phyloP scores from a whole-genome alignment of 179 eudicot species.

The Spinacia oleracea region DNA sequence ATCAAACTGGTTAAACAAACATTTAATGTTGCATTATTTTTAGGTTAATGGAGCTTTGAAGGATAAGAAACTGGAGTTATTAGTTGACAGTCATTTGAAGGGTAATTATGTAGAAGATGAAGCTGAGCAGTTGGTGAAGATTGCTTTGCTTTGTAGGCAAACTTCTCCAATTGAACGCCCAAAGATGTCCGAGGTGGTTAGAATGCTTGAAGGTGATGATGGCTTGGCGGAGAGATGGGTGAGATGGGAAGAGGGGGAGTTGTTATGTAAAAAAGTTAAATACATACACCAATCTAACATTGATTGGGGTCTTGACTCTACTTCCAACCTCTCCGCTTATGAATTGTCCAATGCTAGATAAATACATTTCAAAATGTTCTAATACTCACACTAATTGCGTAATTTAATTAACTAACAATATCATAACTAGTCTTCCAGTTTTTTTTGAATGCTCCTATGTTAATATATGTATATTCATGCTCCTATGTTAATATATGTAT shows the following conservation, averaged over 20 bases:
- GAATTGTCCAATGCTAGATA: conserved; percentile 43
- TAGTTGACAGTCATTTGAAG: conserved; percentile 35
- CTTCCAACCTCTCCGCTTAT: conserved; percentile 33
- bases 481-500: too few species aligned
- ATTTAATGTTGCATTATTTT: conserved; percentile 2
- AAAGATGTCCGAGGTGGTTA: conserved; percentile 50
- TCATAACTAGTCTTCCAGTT: too few species aligned
- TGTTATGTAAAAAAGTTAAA: conserved; percentile 31
- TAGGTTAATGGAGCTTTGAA: conserved; percentile 43
- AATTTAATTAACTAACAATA: too few species aligned
- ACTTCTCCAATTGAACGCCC: conserved; percentile 41
- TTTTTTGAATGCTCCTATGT: too few species aligned
- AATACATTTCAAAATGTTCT: conserved; percentile 1
- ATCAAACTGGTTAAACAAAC: too few species aligned
- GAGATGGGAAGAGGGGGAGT: conserved; percentile 45
- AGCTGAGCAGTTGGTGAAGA: conserved; percentile 43
- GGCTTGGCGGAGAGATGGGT: conserved; percentile 43
- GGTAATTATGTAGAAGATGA: conserved; percentile 36
- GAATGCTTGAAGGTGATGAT: conserved; percentile 47
- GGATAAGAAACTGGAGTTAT: conserved; percentile 38
- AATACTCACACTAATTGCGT: too few species aligned
- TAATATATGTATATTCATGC: too few species aligned
- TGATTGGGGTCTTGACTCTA: conserved; percentile 35
- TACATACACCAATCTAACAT: conserved; percentile 26
- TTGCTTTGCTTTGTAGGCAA: conserved; percentile 46